These are phyloP conservation scores for Neohortaea acidophila DNA, from an alignment of 495 filamentous ascomycete genomes.

Conservation along the genomic window DNA sequence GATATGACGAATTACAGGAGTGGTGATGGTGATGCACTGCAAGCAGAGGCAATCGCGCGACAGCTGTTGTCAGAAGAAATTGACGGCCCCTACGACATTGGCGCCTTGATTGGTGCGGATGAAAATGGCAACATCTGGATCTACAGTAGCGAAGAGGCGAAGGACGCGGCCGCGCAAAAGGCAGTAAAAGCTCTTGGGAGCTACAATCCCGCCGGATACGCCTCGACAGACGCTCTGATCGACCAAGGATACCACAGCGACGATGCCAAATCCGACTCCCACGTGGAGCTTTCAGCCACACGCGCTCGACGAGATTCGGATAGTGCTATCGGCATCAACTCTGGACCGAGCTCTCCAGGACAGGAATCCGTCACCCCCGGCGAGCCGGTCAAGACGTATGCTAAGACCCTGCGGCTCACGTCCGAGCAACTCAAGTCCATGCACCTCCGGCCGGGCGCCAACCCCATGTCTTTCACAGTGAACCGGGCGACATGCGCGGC, in stretches of 20 bases:
- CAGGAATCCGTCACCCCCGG: constrained; percentile 33
- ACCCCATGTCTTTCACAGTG: constrained; percentile 89
- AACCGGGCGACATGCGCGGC: constrained; percentile 85
- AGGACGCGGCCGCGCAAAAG: constrained; percentile 50
- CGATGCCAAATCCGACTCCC: constrained; percentile 42
- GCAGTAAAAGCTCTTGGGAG: constrained; percentile 31
- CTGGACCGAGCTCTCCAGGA: constrained; percentile 64
- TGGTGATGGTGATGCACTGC: constrained; percentile 76
- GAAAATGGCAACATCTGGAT: constrained; percentile 96
- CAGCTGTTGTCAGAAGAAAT: constrained; percentile 90
- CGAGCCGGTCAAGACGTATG: constrained; percentile 72
- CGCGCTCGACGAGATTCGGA: constrained; percentile 29
- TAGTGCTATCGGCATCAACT: constrained; percentile 47
- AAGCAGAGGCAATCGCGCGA: constrained; percentile 84
- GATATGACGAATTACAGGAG: constrained; percentile 96
- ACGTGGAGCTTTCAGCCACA: constrained; percentile 27
- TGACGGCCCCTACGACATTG: constrained; percentile 91
- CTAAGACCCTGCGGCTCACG: constrained; percentile 91
- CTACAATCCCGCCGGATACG: constrained; percentile 36
- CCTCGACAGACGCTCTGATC: constrained; percentile 60
- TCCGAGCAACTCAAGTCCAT: constrained; percentile 88
- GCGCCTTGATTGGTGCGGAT: constrained; percentile 84
- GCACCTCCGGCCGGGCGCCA: constrained; percentile 66
- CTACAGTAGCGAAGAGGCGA: constrained; percentile 93
- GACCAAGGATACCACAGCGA: constrained; percentile 94